phyloP scores from a whole-genome alignment of 2,329 filamentous ascomycete species.

The Trichoderma koningiopsis region DNA sequence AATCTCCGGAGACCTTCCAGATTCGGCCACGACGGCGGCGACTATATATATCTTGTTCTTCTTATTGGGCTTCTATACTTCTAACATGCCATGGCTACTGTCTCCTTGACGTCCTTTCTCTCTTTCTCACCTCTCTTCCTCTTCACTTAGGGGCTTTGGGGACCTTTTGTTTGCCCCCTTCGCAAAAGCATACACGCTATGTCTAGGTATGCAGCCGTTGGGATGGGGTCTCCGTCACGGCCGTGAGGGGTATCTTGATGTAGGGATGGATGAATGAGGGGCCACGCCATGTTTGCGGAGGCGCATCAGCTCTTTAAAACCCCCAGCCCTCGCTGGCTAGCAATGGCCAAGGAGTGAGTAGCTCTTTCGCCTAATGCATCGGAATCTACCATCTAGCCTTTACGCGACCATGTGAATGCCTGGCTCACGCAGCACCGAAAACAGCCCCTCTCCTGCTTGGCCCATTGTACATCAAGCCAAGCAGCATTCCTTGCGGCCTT shows the following conservation, averaged over 20 bases:
- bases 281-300: slow-evolving; percentile 22
- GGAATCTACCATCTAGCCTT: slow-evolving; percentile 12
- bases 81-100: background rate
- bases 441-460: background rate
- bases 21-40: background rate
- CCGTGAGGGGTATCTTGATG: slow-evolving; percentile 14
- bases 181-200: slow-evolving; percentile 6
- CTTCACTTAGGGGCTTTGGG: background rate
- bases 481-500: slow-evolving; percentile 10
- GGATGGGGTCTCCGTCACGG: slow-evolving; percentile 13
- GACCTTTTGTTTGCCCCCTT: background rate
- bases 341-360: background rate
- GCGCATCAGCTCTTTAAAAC: slow-evolving; percentile 14
- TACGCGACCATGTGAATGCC: background rate
- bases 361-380: slow-evolving; percentile 14
- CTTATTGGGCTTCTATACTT: background rate
- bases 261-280: slow-evolving; percentile 18
- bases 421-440: background rate
- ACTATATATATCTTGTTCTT: background rate
- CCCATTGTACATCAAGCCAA: background rate
- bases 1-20: slow-evolving; percentile 21
- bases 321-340: slow-evolving; percentile 12
- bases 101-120: background rate
- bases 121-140: background rate
- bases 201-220: slow-evolving; percentile 12